Evolutionary conservation across 192 early-diverging fungal genomes (phyloP).

Genomic region (Rhizophlyctis rosea): DNA sequence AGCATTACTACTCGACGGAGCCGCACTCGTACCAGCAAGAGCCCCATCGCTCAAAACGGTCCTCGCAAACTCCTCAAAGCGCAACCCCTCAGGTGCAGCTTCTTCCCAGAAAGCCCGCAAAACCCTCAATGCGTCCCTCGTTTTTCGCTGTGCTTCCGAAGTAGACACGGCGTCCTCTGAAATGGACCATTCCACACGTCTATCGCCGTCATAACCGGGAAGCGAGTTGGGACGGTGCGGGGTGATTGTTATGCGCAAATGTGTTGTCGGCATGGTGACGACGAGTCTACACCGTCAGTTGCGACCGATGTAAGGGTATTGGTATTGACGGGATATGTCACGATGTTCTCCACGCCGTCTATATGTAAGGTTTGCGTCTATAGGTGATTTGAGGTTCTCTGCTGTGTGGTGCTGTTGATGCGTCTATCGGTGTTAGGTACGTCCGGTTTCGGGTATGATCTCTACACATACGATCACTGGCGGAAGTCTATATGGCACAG

Average conservation of each 20-base stretch:
- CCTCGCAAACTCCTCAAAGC: conserved; percentile 27
- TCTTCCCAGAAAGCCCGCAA: conserved; percentile 31
- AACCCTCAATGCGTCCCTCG: conserved; percentile 25
- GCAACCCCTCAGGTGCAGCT: conserved; percentile 18
- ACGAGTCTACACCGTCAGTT: no score
- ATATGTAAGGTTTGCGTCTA: no score
- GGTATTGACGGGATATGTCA: no score
- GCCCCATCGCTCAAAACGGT: conserved; percentile 22
- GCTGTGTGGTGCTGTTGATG: no score
- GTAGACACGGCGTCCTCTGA: conserved; percentile 20
- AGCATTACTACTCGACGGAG: background rate
- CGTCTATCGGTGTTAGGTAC: no score
- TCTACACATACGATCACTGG: no score
- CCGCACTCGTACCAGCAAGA: background rate
- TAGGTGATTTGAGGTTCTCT: no score
- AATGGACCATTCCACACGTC: conserved; percentile 29
- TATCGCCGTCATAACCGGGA: conserved; percentile 29
- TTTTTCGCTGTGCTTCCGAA: conserved; percentile 22
- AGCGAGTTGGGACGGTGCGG: conserved; percentile 21
- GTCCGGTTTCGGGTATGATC: no score
- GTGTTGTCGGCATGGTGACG: conserved; percentile 23
- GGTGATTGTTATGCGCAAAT: conserved; percentile 25
- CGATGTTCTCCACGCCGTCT: no score
- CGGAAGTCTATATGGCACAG: no score
- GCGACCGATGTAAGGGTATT: no score